Base-by-base conservation (phyloP, 2,329 filamentous ascomycete species). In the Macroventuria anomochaeta region DNA sequence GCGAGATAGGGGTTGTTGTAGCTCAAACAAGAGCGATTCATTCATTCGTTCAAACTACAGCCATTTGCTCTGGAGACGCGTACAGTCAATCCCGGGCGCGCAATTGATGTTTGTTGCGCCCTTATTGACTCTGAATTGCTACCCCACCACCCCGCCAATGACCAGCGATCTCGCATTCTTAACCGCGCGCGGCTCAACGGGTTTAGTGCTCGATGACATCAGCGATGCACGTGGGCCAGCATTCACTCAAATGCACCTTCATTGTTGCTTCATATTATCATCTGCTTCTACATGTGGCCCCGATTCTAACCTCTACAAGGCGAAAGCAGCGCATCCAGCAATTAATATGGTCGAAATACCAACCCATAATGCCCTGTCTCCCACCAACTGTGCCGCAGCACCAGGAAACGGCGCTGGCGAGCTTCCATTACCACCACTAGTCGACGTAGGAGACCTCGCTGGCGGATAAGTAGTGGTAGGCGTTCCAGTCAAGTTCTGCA, bases 401-500 rank as follows among this genome's bases (percentile, higher is more conserved):
- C 64, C 67, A 6, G 64, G 50, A 52, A 63, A 65, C 11, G 36
- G 11, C 17, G 20, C 15, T 8, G 54, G 47, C 17, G 44, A 31
- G 39, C 23, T 50, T 38, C 36, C 42, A 20, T 55, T 46, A 29
- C 41, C 42, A n/a, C 28, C 29, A 15, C 44, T 40, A n/a, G 39
- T 49, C 12, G 51, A 43, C 11, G 51, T 54, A 18, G 51, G 51
- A 15, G 51, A 44, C 25, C 51, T 49, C 15, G 51, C 44, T 17
- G 62, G 59, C n/a, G 64, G 64, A 25, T 61, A 69, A 4, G 55
- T 63, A 23, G 53, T 61, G 20, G 60, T 64, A 13, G 64, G 47
- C 4, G 53, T 60, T 3, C 60, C 67, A 7, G 57, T 66, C 36
- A 63, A 23, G 41, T 75, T 71, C 32, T 71, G 60, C n/a, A 75